Base-by-base conservation (phyloP, 1,284 basidiomycete species). In the Malassezia furfur region DNA sequence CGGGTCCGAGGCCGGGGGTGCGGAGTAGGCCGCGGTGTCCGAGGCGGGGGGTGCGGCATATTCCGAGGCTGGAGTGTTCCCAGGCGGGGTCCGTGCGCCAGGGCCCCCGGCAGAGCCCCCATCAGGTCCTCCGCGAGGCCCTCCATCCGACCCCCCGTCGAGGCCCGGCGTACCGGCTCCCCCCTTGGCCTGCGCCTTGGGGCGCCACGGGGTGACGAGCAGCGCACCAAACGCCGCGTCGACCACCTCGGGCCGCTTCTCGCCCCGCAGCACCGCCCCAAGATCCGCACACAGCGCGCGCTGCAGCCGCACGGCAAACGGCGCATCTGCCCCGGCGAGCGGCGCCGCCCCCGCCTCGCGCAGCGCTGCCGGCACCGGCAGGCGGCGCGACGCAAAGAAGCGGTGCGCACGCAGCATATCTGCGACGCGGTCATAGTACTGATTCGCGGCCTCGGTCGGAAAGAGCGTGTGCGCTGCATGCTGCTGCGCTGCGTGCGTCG, bases 381-480 rank as follows among this genome's bases (percentile, higher is more conserved):
- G n/a, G 6, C 22, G 19, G 2, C 38, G 34, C 19, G 17, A 15
- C 14, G 30, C 38, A 19, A 50, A 28, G 36, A 12, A 40, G 25
- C 50, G 41, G 47, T 51, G 50, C 2, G 64, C 64, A 14, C 64
- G 59, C 15, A 65, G 50, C 5, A 68, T 37, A 5, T 50, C 60
- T 8, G 46, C 40, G 30, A 61, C 61, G 1, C 60, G 57, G 36
- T 69, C 67, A n/a, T 63, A 47, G 59, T 63, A 69, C 48, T 69
- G 67, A 38, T 69, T 69, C 28, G 59, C 59, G 38, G 53, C 60
- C 44, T 69, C 67, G n/a, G 62, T 54, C 7, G 59, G 58, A 39
- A 69, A 69, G 6, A 69, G 55, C 22, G 61, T 15, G 28, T 12
- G 6, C 4, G 25, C 9, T 5, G 41, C 3, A n/a, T 4, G 4